Evolutionary conservation across 2,329 filamentous ascomycete species (phyloP), one percentile per base, ranked within the genome.

Genomic region (Fusarium circinatum): DNA sequence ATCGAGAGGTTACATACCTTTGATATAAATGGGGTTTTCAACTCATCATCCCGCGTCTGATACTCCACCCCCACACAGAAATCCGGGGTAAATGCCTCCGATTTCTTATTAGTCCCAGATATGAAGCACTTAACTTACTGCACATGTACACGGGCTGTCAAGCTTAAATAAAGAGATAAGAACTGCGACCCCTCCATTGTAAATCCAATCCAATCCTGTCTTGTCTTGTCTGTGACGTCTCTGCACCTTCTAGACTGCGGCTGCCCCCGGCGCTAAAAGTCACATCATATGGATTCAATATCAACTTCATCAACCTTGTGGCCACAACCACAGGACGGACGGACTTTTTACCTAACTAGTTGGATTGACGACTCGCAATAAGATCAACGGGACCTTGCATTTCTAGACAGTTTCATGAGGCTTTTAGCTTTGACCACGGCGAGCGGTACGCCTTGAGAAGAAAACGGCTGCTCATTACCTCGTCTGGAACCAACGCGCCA

Each of bases 31-130:
- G 71, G 66, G 71, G 63, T 56, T 65, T 68, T 36, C 51, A 65
- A 57, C 60, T 61, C 49, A 54, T 57, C 73, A 75, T 75, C 67
- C 74, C 64, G 62, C 73, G 73, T 71, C 55, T 71, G 70, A 61
- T 70, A 67, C 75, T 73, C 76, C 76, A 73, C 76, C 76, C 76
- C 76, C 76, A 78, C 72, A 75, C 49, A 45, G 44, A 42, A 74
- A 75, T 75, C 72, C 45, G 72, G 72, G 72, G 72, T 75, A 75
- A 60, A 51, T 65, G 63, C 59, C 47, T 70, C 65, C 59, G 45
- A 44, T 58, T 70, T 67, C 61, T 73, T 70, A 49, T 65, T 74
- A 66, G 71, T 73, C 48, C 68, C 60, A 73, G 63, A 56, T 69
- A 55, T 75, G 60, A 75, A 60, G 52, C 47, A 68, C 39, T 36